Evolutionary conservation across 75 land plant genomes (phyloP).

Genomic region (Isoetes taiwanensis): DNA sequence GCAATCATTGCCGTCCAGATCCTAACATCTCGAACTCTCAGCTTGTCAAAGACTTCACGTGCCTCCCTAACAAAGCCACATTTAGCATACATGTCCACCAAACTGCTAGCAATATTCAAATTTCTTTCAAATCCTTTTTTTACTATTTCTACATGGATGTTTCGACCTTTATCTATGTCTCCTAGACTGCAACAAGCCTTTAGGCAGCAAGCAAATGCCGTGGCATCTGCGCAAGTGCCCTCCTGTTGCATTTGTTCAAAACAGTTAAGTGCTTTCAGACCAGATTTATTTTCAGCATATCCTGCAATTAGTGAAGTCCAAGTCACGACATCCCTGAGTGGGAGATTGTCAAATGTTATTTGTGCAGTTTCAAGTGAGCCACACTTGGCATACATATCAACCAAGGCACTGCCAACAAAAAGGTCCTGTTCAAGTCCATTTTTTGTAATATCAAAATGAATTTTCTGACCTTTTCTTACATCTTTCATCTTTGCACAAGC

Average conservation of each 20-base stretch:
- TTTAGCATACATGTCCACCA: no score
- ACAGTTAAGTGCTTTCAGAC: constrained; percentile 11
- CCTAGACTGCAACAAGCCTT: constrained; percentile 11
- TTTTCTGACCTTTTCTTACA: constrained; percentile 19
- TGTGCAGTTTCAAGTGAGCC: constrained; percentile 25
- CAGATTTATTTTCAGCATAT: constrained; percentile 8
- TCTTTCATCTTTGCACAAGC: constrained; percentile 29
- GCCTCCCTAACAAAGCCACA: no score
- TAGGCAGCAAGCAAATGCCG: constrained; percentile 11
- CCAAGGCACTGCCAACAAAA: constrained; percentile 31
- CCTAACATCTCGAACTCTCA: no score
- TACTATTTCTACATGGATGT: background rate
- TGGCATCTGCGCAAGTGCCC: constrained; percentile 3
- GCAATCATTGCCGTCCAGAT: no score
- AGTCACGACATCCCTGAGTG: constrained; percentile 9
- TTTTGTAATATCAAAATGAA: constrained; percentile 28
- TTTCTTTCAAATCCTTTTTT: constrained; percentile 11
- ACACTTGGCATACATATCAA: constrained; percentile 46
- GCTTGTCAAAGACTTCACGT: no score
- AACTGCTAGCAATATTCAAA: no score
- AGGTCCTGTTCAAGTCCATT: constrained; percentile 19
- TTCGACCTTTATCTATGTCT: background rate
- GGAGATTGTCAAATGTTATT: constrained; percentile 30
- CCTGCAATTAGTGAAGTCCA: constrained; percentile 17
- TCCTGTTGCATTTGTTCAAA: constrained; percentile 7